A percentile compares a stretch with the other conserved stretches of the same genome.
phyloP scores from a whole-genome alignment of 2,329 filamentous ascomycete species.

The Cryphonectria carpinicola region DNA sequence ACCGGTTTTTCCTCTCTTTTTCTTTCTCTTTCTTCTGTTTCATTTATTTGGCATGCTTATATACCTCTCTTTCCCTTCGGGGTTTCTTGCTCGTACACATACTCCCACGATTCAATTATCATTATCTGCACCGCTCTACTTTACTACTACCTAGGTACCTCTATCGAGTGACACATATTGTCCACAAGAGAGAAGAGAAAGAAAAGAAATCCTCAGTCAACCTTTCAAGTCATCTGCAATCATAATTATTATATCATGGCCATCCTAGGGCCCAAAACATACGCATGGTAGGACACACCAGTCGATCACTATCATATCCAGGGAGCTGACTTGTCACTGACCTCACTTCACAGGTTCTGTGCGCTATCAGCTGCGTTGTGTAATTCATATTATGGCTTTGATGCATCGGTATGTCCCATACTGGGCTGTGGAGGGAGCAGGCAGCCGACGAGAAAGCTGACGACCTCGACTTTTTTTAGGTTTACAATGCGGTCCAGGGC shows the following conservation, averaged over 20 bases:
- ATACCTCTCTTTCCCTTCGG: not conserved
- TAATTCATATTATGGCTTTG: slow-evolving; percentile 78
- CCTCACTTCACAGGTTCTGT: slow-evolving; percentile 56
- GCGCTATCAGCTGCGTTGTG: slow-evolving; percentile 71
- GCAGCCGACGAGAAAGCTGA: not conserved
- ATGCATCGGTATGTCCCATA: slow-evolving; percentile 57
- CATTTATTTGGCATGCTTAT: not conserved
- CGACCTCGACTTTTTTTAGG: slow-evolving; percentile 33
- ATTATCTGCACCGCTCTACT: not conserved
- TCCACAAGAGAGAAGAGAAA: not conserved
- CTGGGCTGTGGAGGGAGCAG: not conserved
- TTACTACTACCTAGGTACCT: not conserved
- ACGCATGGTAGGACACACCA: slow-evolving; percentile 23
- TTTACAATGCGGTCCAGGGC: slow-evolving; percentile 73
- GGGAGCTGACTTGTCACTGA: not conserved
- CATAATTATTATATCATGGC: slow-evolving; percentile 17
- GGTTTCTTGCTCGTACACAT: not conserved
- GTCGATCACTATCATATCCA: not conserved
- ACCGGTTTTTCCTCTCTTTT: not conserved
- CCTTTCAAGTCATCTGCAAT: not conserved
- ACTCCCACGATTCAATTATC: not conserved
- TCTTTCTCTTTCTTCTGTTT: too few species aligned
- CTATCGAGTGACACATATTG: not conserved
- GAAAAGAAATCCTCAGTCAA: not conserved
- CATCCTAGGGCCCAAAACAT: slow-evolving; percentile 25